Base-by-base conservation (phyloP, 164 flowering plant species). In the Taxillus chinensis region DNA sequence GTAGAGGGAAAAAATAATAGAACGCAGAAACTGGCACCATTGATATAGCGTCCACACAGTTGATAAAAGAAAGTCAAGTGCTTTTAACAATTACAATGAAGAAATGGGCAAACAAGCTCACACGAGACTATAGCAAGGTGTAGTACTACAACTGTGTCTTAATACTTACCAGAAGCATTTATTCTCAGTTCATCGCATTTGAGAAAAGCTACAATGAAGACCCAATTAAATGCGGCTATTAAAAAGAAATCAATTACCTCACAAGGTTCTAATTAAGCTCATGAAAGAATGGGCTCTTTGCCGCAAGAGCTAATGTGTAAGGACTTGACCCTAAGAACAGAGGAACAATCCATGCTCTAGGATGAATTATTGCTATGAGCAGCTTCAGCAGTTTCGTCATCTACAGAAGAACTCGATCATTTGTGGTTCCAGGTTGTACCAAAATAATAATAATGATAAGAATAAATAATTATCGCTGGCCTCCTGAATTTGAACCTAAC, bases 281-380 rank as follows among this genome's bases (percentile, higher is more conserved):
- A 52, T 52, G 16, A 16, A 52, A 52, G 9, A 52, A 52, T 52
- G 55, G 55, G 37, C 55, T 52, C 37, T 52, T 52, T 15, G 55
- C 55, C 16, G 55, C 55, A 4, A 52, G 55, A 52, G 55, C 55
- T 52, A n/a, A 16, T 52, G 55, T 52, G 55, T 8, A 52, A 15
- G 17, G 17, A n/a, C 37, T 5, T 15, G 7, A 52, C 55, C 37
- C 55, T 52, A n/a, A 15, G 3, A 51, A 51, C 55, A 14, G 5
- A 27, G 27, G 27, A 0, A 27, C 27, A 0, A 27, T 2, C 2
- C 27, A 27, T 27, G 27, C 0, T 27, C 27, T 2, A 27, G 27
- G 27, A 27, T 27, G 27, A 27, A 27, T 27, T 2, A 27, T 27
- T 27, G 2, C 27, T 27, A 27, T 27, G 27, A 27, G 27, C 27